Conservation (phyloP, 202 grass and related monocot genomes). For the Thinopyrum obtusiflorum region DNA sequence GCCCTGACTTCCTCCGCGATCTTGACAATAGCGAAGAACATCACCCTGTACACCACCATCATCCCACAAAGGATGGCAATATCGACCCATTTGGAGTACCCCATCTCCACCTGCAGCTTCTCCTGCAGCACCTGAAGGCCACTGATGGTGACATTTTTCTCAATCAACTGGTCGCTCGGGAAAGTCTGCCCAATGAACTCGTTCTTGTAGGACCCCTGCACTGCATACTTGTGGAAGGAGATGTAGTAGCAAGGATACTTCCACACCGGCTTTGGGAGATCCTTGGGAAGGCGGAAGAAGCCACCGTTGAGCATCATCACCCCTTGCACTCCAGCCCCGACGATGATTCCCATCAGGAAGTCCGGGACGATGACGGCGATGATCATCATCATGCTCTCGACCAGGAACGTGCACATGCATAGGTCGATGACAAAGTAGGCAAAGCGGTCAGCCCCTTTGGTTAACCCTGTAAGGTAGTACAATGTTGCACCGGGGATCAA, state of each 20-base stretch:
- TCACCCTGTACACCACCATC: conserved; percentile 39
- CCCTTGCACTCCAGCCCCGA: conserved; percentile 47
- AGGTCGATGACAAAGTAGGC: conserved; percentile 36
- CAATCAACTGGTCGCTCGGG: neutral
- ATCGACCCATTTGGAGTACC: conserved; percentile 53
- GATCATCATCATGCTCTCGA: conserved; percentile 61
- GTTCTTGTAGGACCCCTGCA: conserved; percentile 61
- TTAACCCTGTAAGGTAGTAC: conserved; percentile 44
- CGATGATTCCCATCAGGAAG: conserved; percentile 57
- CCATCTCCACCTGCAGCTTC: conserved; percentile 41
- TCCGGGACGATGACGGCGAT: conserved; percentile 40
- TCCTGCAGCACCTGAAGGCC: conserved; percentile 20
- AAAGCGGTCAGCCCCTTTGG: conserved; percentile 23
- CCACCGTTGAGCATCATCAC: conserved; percentile 44
- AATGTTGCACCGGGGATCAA: conserved; percentile 24
- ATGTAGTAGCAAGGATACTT: conserved; percentile 59
- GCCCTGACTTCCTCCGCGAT: conserved; percentile 27
- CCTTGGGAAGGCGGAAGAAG: conserved; percentile 45
- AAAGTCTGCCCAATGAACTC: conserved; percentile 47
- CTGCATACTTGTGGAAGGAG: conserved; percentile 55
- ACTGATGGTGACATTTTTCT: conserved; percentile 29
- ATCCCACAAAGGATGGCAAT: conserved; percentile 48
- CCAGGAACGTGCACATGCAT: conserved; percentile 30
- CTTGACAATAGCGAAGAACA: conserved; percentile 48
- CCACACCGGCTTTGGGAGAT: conserved; percentile 52